Percentiles rank a stretch among this genome's conserved stretches.
Evolutionary conservation across 345 rosid species (phyloP).

Genomic region (Arabidopsis suecica): DNA sequence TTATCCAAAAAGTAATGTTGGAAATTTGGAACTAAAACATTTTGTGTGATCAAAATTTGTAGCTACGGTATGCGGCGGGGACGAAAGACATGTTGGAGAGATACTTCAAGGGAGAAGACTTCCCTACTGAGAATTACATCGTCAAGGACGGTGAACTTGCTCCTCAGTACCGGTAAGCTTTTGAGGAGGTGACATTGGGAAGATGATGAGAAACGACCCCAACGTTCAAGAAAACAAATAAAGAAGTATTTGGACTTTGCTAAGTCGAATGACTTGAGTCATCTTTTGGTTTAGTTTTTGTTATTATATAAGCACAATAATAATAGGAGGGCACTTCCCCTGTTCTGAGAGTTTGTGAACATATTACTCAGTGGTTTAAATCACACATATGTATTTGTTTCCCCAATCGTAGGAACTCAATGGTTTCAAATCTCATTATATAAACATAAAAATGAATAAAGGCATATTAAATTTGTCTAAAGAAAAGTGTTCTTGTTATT

Average conservation of each 20-base stretch:
- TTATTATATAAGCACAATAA: neutral
- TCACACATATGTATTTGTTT: neutral
- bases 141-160: slow-evolving; percentile 88
- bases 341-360: slow-evolving; percentile 4
- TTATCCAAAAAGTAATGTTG: neutral
- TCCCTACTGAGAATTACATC: slow-evolving; percentile 76
- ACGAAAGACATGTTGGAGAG: slow-evolving; percentile 89
- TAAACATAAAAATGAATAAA: neutral
- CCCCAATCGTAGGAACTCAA: neutral
- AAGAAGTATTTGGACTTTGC: neutral
- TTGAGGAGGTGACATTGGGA: neutral
- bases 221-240: neutral
- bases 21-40: neutral
- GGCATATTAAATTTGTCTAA: neutral
- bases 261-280: neutral
- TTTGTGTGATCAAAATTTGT: neutral
- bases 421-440: slow-evolving; percentile 5
- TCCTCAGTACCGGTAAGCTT: slow-evolving; percentile 69
- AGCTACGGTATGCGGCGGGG: slow-evolving; percentile 94
- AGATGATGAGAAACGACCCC: slow-evolving; percentile 10
- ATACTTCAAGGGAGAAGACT: slow-evolving; percentile 91
- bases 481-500: neutral
- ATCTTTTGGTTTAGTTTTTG: slow-evolving; percentile 3
- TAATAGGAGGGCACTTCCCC: neutral
- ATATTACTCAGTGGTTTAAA: neutral